These are phyloP conservation scores for Uncinocarpus reesii DNA, from an alignment of 2,329 filamentous ascomycete species.

Conservation along the genomic window DNA sequence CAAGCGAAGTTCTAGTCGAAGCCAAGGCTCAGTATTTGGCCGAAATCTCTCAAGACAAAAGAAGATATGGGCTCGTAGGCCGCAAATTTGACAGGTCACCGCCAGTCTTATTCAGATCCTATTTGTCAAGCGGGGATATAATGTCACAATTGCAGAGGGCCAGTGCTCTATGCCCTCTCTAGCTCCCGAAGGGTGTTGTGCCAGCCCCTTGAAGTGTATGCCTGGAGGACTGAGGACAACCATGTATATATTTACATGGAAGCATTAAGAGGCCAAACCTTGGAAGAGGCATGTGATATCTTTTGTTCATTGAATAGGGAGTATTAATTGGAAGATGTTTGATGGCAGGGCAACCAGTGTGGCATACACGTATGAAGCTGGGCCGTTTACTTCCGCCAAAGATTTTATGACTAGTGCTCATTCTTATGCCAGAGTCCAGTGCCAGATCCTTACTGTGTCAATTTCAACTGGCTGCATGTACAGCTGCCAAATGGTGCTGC, in stretches of 20 bases:
- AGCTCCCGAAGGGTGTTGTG: conserved; percentile 19
- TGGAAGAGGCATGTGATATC: conserved; percentile 22
- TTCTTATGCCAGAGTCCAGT: conserved; percentile 20
- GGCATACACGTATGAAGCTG: conserved; percentile 20
- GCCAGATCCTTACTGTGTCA: conserved; percentile 19
- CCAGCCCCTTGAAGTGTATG: conserved; percentile 32
- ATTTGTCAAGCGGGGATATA: conserved; percentile 28
- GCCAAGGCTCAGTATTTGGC: not conserved
- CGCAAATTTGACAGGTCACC: not conserved
- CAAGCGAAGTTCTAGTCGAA: not conserved
- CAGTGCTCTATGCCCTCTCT: conserved; percentile 25
- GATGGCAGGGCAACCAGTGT: conserved; percentile 20
- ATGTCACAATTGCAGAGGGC: conserved; percentile 23
- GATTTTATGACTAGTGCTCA: conserved; percentile 28
- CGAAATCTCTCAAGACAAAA: not conserved
- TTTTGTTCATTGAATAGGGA: conserved; percentile 14
- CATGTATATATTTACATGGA: conserved; percentile 29
- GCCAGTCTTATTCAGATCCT: conserved; percentile 25
- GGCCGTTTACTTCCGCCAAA: conserved; percentile 24
- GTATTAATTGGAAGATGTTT: conserved; percentile 15
- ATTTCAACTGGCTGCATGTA: too few species aligned
- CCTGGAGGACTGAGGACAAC: conserved; percentile 23
- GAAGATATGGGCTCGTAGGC: not conserved
- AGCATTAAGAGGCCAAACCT: conserved; percentile 20
- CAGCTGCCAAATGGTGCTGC: too few species aligned